These are phyloP conservation scores for Trichosanthes cucumerina DNA, from an alignment of 306 rosid species.

Conservation along the genomic window DNA sequence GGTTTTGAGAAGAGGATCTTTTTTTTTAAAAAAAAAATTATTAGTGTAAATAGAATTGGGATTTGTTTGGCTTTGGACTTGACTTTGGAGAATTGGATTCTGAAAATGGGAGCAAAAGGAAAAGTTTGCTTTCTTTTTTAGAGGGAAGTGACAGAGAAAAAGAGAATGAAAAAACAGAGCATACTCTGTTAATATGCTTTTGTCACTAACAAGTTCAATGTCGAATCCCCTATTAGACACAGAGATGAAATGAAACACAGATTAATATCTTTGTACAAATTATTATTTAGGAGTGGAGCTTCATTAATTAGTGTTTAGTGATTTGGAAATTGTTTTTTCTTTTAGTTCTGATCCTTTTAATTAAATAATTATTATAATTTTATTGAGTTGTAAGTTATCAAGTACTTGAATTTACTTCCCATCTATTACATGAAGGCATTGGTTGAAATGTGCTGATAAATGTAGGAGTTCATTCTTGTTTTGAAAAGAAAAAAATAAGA, in stretches of 20 bases:
- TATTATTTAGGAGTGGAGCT: background rate
- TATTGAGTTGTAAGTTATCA: too few species aligned
- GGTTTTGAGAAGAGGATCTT: background rate
- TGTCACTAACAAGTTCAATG: background rate
- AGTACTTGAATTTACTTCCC: too few species aligned
- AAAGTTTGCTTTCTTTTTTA: background rate
- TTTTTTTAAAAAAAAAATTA: too few species aligned
- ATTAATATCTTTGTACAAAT: background rate
- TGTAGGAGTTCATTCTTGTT: too few species aligned
- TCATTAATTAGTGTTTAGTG: background rate
- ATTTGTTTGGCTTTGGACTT: constrained; percentile 38
- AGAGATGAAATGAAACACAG: background rate
- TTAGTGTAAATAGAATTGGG: constrained; percentile 42
- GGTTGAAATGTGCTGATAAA: too few species aligned
- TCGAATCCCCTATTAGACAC: background rate
- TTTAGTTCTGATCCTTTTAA: background rate
- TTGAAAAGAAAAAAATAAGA: too few species aligned
- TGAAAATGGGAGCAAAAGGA: constrained; percentile 7
- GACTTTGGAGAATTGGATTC: constrained; percentile 20
- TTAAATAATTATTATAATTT: background rate
- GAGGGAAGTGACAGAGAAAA: background rate
- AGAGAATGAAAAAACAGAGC: background rate
- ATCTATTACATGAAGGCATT: too few species aligned
- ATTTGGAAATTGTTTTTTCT: background rate
- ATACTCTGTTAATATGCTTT: background rate